Conservation (phyloP, 192 early-diverging fungal genomes). For the Podila horticola region DNA sequence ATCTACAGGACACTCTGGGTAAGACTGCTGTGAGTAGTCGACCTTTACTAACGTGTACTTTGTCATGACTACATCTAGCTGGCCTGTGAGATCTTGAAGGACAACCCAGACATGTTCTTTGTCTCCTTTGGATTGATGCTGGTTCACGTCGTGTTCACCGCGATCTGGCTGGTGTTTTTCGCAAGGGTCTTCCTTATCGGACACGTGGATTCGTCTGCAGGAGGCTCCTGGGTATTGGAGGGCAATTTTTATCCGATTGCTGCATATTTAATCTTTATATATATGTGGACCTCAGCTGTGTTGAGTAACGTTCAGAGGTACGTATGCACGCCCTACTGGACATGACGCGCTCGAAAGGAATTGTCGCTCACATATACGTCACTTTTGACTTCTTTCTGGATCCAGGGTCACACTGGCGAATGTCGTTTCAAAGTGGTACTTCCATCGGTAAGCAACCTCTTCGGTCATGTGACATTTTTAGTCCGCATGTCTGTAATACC, state of each 20-base stretch:
- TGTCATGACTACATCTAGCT: conserved; percentile 54
- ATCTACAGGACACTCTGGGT: too few species aligned
- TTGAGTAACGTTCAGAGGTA: conserved; percentile 78
- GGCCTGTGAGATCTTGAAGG: conserved; percentile 75
- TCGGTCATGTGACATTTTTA: not conserved
- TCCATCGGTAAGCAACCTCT: conserved; percentile 58
- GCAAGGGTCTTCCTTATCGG: conserved; percentile 72
- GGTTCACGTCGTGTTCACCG: conserved; percentile 68
- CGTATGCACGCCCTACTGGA: not conserved
- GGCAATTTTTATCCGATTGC: conserved; percentile 61
- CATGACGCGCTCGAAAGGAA: not conserved
- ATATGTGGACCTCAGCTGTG: conserved; percentile 80
- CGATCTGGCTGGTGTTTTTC: conserved; percentile 75
- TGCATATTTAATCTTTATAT: conserved; percentile 71
- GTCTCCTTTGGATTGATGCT: conserved; percentile 67
- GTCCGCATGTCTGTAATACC: not conserved
- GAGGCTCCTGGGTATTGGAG: conserved; percentile 60
- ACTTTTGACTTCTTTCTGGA: not conserved
- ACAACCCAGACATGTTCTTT: conserved; percentile 74
- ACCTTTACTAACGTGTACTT: not conserved
- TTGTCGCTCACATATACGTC: not conserved
- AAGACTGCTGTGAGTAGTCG: too few species aligned
- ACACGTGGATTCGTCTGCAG: conserved; percentile 20
- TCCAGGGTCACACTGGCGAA: conserved; percentile 69
- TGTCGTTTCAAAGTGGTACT: conserved; percentile 86